Evolutionary conservation across 495 filamentous ascomycete genomes (phyloP), one percentile per base, ranked within the genome.

Genomic region (Xylaria bambusicola): DNA sequence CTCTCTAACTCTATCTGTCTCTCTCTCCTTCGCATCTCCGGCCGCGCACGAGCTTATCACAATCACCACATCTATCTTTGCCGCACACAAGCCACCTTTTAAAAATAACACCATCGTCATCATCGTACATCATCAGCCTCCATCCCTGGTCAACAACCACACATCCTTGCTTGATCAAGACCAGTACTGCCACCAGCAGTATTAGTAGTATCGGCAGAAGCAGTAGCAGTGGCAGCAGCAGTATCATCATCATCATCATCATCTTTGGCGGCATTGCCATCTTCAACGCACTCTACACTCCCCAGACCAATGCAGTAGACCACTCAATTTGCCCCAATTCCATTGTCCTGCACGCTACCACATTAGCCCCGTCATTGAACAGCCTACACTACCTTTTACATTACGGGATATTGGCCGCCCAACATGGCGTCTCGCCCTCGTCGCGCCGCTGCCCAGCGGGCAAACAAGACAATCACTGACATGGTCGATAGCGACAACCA

Each of bases 391-490:
- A 23, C 26, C 23, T 52, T 24, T 23, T 23, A 44, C 54, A 12
- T 41, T 29, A 35, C 52, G 51, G 8, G 26, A 50, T 52, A 38
- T 53, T 6, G 13, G 31, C 35, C 24, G 46, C 51, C 70, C 49
- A 66, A 57, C 54, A 80, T 78, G 73, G 69, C 69, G 41, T 73
- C 75, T 23, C 76, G 69, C 47, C 77, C 73, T 35, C 74, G 73
- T 59, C 78, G 77, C 65, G 77, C 73, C 48, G 74, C 77, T 21
- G 77, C 77, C 63, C 76, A 79, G 67, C 74, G 75, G 66, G 77
- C 77, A 56, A 77, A 67, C 27, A 70, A 62, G n/a, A 74, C 73
- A 60, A 80, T 80, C 47, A 79, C 77, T 78, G 75, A 80, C 72
- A 70, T 80, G 64, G 75, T 75, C 63, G 75, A 78, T 57, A 78